Evolutionary conservation across 257 asterid species (phyloP).

Genomic region (Orobanche coerulescens): DNA sequence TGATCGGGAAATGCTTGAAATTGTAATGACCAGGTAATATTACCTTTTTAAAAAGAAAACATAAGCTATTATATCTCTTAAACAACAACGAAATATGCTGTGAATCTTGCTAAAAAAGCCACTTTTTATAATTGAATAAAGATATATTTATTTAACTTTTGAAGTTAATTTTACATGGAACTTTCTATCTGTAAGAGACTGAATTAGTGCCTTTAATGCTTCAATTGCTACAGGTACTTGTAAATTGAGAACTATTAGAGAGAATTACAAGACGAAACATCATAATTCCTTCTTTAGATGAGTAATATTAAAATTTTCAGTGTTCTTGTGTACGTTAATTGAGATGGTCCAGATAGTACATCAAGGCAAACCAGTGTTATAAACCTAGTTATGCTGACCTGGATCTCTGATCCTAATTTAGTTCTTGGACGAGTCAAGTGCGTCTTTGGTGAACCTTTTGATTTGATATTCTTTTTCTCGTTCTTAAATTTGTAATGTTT

Average conservation of each 20-base stretch:
- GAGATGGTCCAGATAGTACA: background rate
- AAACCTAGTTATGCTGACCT: background rate
- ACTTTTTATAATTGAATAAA: conserved; percentile 15
- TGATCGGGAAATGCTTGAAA: conserved; percentile 92
- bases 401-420: conserved; percentile 1
- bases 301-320: conserved; percentile 4
- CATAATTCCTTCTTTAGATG: background rate
- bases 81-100: conserved; percentile 4
- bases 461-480: background rate
- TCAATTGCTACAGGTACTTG: conserved; percentile 11
- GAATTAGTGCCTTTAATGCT: conserved; percentile 13
- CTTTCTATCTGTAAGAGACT: background rate
- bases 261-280: conserved; percentile 2
- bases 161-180: background rate
- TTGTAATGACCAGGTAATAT: conserved; percentile 76
- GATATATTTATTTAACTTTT: background rate
- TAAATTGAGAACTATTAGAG: background rate
- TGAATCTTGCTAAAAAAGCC: background rate
- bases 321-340: background rate
- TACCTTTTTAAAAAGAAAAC: conserved; percentile 11
- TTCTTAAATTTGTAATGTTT: background rate
- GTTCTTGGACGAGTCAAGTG: conserved; percentile 13
- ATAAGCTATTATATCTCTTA: background rate
- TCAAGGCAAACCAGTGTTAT: background rate
- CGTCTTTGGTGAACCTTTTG: conserved; percentile 1